phyloP scores from a whole-genome alignment of 768 basidiomycete species.

The Dendrothele bispora region DNA sequence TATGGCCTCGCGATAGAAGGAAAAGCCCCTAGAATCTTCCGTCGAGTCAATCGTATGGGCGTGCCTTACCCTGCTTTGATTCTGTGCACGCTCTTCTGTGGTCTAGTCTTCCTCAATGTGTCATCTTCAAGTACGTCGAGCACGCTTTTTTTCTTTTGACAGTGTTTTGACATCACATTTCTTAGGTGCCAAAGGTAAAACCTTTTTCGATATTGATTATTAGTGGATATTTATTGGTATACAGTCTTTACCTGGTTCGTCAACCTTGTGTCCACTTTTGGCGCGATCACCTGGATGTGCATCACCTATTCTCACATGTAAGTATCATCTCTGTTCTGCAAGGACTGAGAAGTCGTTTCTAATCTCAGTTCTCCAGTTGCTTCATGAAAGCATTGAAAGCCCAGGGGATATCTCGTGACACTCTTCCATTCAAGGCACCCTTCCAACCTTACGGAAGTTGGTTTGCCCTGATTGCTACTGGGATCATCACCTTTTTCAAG shows the following conservation, averaged over 20 bases:
- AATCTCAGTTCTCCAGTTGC: conserved; percentile 27
- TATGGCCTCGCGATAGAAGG: conserved; percentile 51
- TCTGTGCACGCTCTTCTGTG: conserved; percentile 64
- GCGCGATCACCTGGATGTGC: conserved; percentile 48
- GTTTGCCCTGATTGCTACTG: conserved; percentile 55
- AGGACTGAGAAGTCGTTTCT: neutral
- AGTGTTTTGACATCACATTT: neutral
- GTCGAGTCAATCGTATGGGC: conserved; percentile 42
- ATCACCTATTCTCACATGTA: conserved; percentile 65
- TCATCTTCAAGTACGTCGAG: conserved; percentile 50
- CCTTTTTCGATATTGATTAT: conserved; percentile 20
- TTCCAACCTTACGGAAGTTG: conserved; percentile 63
- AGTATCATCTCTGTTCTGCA: conserved; percentile 16
- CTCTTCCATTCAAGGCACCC: conserved; percentile 54
- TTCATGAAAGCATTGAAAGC: conserved; percentile 46
- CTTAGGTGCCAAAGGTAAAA: neutral
- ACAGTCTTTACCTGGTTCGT: conserved; percentile 52
- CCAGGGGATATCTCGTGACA: conserved; percentile 41
- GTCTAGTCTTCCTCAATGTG: conserved; percentile 59
- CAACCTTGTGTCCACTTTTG: conserved; percentile 47
- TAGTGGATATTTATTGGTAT: conserved; percentile 23
- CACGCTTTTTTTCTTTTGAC: conserved; percentile 16
- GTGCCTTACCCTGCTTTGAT: conserved; percentile 53
- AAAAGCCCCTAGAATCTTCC: conserved; percentile 47
- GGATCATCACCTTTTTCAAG: conserved; percentile 58